These are phyloP conservation scores for Glonium stellatum DNA, from an alignment of 495 filamentous ascomycete species.

Conservation along the genomic window DNA sequence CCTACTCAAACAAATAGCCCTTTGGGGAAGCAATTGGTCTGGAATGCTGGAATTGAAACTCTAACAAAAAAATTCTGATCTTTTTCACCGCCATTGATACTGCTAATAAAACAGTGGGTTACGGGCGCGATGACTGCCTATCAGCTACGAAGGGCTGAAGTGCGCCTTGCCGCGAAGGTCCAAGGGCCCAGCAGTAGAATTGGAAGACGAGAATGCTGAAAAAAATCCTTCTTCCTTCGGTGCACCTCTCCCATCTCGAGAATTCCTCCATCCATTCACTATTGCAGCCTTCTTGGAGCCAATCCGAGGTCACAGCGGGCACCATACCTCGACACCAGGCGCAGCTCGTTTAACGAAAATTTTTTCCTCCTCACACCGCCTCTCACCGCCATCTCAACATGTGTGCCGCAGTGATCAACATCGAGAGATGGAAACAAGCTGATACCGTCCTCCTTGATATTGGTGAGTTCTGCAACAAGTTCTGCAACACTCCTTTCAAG, in stretches of 20 bases:
- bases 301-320: neutral
- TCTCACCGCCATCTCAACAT: constrained; percentile 11
- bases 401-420: constrained; percentile 17
- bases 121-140: neutral
- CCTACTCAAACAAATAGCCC: no score
- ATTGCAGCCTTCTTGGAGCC: neutral
- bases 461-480: constrained; percentile 30
- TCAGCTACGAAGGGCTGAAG: neutral
- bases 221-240: neutral
- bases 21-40: no score
- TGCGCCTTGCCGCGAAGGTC: neutral
- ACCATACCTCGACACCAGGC: neutral
- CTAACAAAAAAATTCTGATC: neutral
- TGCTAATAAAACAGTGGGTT: neutral
- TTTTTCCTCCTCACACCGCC: neutral
- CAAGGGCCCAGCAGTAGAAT: neutral
- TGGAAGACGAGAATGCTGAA: neutral
- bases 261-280: neutral
- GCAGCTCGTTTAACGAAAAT: neutral
- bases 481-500: constrained; percentile 12
- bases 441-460: constrained; percentile 36
- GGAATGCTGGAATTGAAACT: neutral
- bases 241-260: neutral
- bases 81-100: no score
- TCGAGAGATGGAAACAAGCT: constrained; percentile 18